These are phyloP conservation scores for Solanum chmielewskii DNA, from an alignment of 257 asterid genomes.

Conservation along the genomic window DNA sequence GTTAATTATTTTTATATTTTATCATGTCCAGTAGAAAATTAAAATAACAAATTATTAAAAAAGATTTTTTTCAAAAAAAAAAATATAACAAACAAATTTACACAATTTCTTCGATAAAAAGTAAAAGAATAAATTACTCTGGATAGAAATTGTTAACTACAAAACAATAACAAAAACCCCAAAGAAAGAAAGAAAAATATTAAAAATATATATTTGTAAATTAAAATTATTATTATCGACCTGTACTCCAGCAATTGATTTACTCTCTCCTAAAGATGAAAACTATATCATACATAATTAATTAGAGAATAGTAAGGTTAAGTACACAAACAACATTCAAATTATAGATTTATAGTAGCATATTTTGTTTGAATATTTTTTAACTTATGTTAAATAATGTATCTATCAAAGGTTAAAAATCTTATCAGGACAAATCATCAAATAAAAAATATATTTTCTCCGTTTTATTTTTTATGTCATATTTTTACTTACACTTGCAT, in stretches of 20 bases:
- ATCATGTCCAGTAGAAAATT: neutral
- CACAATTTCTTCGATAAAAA: too few species aligned
- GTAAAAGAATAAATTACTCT: neutral
- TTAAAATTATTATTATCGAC: neutral
- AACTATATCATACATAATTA: neutral
- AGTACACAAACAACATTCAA: neutral
- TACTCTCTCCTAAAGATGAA: neutral
- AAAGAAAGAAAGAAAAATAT: neutral
- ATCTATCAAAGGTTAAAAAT: neutral
- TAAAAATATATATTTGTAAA: rapidly evolving
- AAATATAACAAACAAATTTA: neutral
- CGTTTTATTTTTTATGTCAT: too few species aligned
- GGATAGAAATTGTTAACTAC: neutral
- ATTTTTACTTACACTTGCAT: too few species aligned
- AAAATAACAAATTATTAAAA: too few species aligned
- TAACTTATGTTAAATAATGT: neutral
- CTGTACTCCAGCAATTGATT: rapidly evolving
- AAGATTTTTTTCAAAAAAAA: rapidly evolving
- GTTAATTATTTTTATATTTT: too few species aligned
- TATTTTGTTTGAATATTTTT: neutral
- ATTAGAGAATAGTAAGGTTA: neutral
- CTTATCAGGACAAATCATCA: neutral
- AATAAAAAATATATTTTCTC: neutral
- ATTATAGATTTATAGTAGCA: neutral
- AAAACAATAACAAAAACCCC: neutral